Conservation (phyloP, 1,139 yeast species). For the Geotrichum australiense region DNA sequence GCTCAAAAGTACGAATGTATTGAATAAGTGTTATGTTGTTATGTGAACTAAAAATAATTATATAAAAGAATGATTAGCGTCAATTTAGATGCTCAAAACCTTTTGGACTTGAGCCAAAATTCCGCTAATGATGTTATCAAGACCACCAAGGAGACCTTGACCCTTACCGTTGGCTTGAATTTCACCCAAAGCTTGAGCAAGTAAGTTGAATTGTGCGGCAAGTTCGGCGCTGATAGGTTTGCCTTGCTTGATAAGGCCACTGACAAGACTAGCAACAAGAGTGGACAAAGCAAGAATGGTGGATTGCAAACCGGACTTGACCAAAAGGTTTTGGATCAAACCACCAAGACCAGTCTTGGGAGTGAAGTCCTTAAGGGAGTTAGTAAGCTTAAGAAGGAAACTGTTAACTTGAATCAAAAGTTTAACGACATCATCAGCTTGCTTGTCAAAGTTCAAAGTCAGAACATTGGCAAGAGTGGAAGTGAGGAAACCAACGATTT, state of each 20-base stretch:
- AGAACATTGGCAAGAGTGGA: not conserved
- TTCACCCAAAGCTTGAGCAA: not conserved
- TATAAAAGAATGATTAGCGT: too few species aligned
- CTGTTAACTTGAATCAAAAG: constrained; percentile 1
- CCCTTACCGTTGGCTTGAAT: not conserved
- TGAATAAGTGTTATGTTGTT: too few species aligned
- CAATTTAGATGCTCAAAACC: too few species aligned
- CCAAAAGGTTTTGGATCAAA: not conserved
- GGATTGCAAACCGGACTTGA: constrained; percentile 8
- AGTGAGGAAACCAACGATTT: not conserved
- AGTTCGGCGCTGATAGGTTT: constrained; percentile 1
- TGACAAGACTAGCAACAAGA: not conserved
- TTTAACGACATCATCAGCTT: not conserved
- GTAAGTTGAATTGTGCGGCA: constrained; percentile 3
- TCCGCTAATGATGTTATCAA: not conserved
- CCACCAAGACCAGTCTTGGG: constrained; percentile 6
- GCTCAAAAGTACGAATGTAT: too few species aligned
- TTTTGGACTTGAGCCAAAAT: too few species aligned
- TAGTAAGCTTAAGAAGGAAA: constrained; percentile 1
- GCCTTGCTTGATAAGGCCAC: not conserved
- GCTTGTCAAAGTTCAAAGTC: not conserved
- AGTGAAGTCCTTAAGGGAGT: not conserved
- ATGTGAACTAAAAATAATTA: too few species aligned
- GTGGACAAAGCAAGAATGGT: constrained; percentile 1
- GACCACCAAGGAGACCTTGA: constrained; percentile 1